These are phyloP conservation scores for Metschnikowia proteae DNA, from an alignment of 805 yeast species.

Conservation along the genomic window DNA sequence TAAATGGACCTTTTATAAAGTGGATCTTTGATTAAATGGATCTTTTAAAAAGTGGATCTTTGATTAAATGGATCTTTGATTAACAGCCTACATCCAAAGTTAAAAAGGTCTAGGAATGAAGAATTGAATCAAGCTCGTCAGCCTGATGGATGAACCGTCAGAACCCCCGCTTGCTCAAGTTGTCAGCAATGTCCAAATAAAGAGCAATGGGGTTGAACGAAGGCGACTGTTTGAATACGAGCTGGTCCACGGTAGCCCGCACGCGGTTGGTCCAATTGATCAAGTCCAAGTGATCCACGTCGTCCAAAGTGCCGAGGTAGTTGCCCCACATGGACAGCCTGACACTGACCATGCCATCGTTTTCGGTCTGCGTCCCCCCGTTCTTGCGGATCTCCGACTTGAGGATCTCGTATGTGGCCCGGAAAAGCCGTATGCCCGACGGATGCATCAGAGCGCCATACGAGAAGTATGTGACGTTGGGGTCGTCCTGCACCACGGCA, in stretches of 20 bases:
- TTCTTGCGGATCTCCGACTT: slow-evolving; percentile 19
- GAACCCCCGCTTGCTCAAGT: slow-evolving; percentile 55
- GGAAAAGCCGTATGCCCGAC: slow-evolving; percentile 55
- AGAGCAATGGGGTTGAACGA: slow-evolving; percentile 64
- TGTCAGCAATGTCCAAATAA: slow-evolving; percentile 64
- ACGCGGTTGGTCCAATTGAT: slow-evolving; percentile 73
- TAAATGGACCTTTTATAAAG: too few species aligned
- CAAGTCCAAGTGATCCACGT: slow-evolving; percentile 81
- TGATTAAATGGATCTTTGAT: too few species aligned
- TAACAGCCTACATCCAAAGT: too few species aligned
- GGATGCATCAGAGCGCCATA: slow-evolving; percentile 79
- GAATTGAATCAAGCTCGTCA: neutral
- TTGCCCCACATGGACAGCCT: slow-evolving; percentile 79
- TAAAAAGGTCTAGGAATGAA: neutral
- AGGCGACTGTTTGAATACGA: slow-evolving; percentile 29
- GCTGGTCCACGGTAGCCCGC: slow-evolving; percentile 34
- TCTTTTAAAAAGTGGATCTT: too few species aligned
- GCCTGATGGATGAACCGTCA: slow-evolving; percentile 20
- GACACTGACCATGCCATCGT: slow-evolving; percentile 86
- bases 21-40: too few species aligned
- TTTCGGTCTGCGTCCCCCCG: slow-evolving; percentile 45
- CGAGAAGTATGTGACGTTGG: slow-evolving; percentile 68
- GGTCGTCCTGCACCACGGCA: slow-evolving; percentile 46
- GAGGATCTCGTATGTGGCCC: slow-evolving; percentile 63
- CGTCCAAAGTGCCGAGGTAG: slow-evolving; percentile 70